Percentiles rank a stretch among this genome's conserved stretches.
Conservation (phyloP, 1,284 basidiomycete genomes). For the Cutaneotrichosporon daszewskae region DNA sequence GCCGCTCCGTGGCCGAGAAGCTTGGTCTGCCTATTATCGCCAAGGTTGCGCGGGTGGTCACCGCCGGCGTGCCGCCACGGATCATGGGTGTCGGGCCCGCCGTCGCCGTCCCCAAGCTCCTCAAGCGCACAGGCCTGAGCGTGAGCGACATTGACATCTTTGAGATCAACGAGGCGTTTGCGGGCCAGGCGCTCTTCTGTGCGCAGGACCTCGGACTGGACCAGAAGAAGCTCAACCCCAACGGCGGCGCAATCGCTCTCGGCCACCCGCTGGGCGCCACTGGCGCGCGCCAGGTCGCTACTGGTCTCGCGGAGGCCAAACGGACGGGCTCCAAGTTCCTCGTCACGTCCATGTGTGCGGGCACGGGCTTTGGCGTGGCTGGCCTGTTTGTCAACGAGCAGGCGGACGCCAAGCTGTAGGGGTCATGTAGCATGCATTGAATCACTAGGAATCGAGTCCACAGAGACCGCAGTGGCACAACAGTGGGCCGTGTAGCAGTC, state of each 20-base stretch:
- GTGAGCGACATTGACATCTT: slow-evolving; percentile 76
- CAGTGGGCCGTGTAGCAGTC: too few relatives aligned
- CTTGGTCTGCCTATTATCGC: slow-evolving; percentile 81
- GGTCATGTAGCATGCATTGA: background rate
- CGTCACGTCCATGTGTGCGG: slow-evolving; percentile 88
- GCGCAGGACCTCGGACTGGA: slow-evolving; percentile 65
- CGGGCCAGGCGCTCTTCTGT: slow-evolving; percentile 74
- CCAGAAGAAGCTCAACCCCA: slow-evolving; percentile 75
- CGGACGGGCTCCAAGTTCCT: slow-evolving; percentile 72
- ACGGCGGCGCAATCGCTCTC: slow-evolving; percentile 69
- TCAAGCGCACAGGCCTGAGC: slow-evolving; percentile 62
- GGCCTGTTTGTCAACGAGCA: slow-evolving; percentile 15
- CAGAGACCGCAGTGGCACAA: too few relatives aligned
- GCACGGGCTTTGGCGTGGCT: slow-evolving; percentile 54
- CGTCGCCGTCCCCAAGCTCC: slow-evolving; percentile 69
- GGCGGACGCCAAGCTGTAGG: slow-evolving; percentile 4
- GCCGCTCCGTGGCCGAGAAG: slow-evolving; percentile 73
- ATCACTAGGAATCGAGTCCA: too few relatives aligned
- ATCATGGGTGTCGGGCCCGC: slow-evolving; percentile 88
- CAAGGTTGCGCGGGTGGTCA: slow-evolving; percentile 72
- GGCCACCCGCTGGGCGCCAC: slow-evolving; percentile 55
- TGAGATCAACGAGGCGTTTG: slow-evolving; percentile 81
- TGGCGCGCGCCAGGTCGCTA: slow-evolving; percentile 75
- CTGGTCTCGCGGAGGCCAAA: slow-evolving; percentile 70
- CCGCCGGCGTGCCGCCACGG: slow-evolving; percentile 71